These are phyloP conservation scores for Diaporthe humulicola DNA, from an alignment of 2,329 filamentous ascomycete genomes.

Conservation along the genomic window DNA sequence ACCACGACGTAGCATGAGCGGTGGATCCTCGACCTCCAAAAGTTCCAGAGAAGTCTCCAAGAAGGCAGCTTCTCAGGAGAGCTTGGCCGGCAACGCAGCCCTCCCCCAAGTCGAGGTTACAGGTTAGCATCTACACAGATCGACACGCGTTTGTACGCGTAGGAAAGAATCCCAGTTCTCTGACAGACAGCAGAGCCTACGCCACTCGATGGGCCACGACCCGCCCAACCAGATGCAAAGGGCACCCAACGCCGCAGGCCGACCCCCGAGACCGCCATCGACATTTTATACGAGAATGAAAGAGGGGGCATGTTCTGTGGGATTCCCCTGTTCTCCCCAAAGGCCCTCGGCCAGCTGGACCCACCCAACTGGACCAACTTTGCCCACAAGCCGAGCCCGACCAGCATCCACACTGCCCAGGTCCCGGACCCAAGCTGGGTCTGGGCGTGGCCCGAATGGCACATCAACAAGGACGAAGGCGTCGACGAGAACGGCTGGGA, in stretches of 20 bases:
- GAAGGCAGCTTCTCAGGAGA: conserved; percentile 1
- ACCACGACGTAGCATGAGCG: conserved; percentile 21
- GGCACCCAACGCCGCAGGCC: conserved; percentile 39
- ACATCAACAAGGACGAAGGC: conserved; percentile 78
- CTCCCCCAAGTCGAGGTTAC: conserved; percentile 34
- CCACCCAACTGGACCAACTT: conserved; percentile 88
- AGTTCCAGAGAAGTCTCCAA: neutral
- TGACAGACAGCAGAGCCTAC: conserved; percentile 35
- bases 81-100: neutral
- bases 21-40: neutral
- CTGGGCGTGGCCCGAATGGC: conserved; percentile 82
- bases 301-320: conserved; percentile 92
- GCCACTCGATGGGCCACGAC: conserved; percentile 30
- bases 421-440: conserved; percentile 96
- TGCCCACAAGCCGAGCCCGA: conserved; percentile 71
- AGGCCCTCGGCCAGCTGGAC: conserved; percentile 87
- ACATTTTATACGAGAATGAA: conserved; percentile 96
- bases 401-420: conserved; percentile 85
- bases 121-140: conserved; percentile 7
- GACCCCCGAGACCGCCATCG: conserved; percentile 72
- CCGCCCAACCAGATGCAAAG: neutral
- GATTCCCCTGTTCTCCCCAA: conserved; percentile 87
- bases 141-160: neutral
- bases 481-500: conserved; percentile 95
- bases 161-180: neutral